Percentiles rank a stretch among this genome's conserved stretches.
Evolutionary conservation across 2,329 filamentous ascomycete species (phyloP).

Genomic region (Aspergillus puulaauensis): DNA sequence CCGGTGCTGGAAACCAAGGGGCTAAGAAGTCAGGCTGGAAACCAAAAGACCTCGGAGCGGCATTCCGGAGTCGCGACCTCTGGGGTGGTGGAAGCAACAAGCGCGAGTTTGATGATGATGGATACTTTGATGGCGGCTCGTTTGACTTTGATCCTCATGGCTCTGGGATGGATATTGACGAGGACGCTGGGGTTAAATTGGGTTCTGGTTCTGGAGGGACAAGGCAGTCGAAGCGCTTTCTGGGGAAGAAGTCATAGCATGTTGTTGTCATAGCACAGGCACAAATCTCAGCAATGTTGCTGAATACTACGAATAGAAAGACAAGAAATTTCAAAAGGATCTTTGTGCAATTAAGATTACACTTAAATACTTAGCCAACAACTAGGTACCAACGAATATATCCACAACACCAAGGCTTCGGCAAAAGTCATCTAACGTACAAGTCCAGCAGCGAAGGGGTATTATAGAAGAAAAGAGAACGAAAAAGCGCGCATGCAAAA

Average conservation of each 20-base stretch:
- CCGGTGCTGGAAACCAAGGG: not conserved
- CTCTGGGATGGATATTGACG: constrained; percentile 43
- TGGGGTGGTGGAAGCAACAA: constrained; percentile 34
- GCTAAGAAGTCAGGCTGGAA: constrained; percentile 12
- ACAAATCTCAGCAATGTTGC: not conserved
- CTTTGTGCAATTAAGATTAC: constrained; percentile 7
- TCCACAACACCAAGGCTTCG: constrained; percentile 24
- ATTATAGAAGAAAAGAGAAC: constrained; percentile 26
- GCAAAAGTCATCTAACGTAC: constrained; percentile 29
- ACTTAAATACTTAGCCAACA: constrained; percentile 6
- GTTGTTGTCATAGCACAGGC: not conserved
- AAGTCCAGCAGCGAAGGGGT: constrained; percentile 32
- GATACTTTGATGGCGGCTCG: constrained; percentile 34
- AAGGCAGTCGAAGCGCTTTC: constrained; percentile 37
- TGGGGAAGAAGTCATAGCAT: constrained; percentile 34
- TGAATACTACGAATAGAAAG: not conserved
- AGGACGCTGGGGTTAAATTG: constrained; percentile 28
- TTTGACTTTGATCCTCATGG: constrained; percentile 27
- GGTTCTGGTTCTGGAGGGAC: constrained; percentile 18
- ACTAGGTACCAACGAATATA: constrained; percentile 14
- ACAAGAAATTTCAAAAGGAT: not conserved
- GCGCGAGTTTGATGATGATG: constrained; percentile 42
- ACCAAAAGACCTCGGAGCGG: constrained; percentile 10
- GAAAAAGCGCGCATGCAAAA: constrained; percentile 20
- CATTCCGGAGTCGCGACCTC: constrained; percentile 13